A percentile compares a stretch with the other conserved stretches of the same genome.
Conservation (phyloP, 2,329 filamentous ascomycete species). For the Dryadomyces quercivorus region DNA sequence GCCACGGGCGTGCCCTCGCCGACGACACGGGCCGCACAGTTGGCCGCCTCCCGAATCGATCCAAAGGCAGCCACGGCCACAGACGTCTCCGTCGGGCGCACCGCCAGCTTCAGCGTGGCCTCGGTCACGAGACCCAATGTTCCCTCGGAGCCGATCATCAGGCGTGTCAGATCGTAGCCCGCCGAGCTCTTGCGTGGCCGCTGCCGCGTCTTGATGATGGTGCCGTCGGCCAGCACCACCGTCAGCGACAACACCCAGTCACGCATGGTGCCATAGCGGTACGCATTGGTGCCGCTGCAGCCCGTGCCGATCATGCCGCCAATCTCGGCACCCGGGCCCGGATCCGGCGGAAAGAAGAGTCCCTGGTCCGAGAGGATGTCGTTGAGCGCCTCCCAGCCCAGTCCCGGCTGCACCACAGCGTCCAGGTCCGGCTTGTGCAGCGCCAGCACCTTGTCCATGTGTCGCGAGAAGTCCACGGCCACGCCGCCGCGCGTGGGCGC, state of each 20-base stretch:
- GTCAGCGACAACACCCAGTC: slow-evolving; percentile 86
- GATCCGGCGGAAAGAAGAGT: slow-evolving; percentile 86
- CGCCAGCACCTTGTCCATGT: slow-evolving; percentile 70
- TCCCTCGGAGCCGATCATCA: slow-evolving; percentile 85
- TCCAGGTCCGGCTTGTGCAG: slow-evolving; percentile 70
- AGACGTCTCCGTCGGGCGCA: slow-evolving; percentile 64
- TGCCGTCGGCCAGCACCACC: slow-evolving; percentile 82
- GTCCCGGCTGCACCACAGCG: slow-evolving; percentile 65
- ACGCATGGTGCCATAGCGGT: slow-evolving; percentile 87
- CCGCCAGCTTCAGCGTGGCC: slow-evolving; percentile 76
- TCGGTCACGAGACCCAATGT: slow-evolving; percentile 87
- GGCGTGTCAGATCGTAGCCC: slow-evolving; percentile 80
- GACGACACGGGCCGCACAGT: slow-evolving; percentile 72
- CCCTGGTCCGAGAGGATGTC: slow-evolving; percentile 60
- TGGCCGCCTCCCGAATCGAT: slow-evolving; percentile 56
- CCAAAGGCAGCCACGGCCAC: slow-evolving; percentile 60
- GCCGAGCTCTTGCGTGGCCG: slow-evolving; percentile 81
- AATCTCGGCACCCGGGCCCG: slow-evolving; percentile 84
- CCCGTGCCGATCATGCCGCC: slow-evolving; percentile 75
- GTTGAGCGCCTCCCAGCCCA: slow-evolving; percentile 80
- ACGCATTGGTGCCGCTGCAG: slow-evolving; percentile 73
- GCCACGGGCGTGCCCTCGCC: slow-evolving; percentile 72
- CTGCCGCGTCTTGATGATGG: slow-evolving; percentile 78
- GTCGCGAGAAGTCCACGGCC: slow-evolving; percentile 63
- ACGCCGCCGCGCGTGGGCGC: slow-evolving; percentile 72